Conservation (phyloP, 805 yeast genomes). For the Candida peoriensis region DNA sequence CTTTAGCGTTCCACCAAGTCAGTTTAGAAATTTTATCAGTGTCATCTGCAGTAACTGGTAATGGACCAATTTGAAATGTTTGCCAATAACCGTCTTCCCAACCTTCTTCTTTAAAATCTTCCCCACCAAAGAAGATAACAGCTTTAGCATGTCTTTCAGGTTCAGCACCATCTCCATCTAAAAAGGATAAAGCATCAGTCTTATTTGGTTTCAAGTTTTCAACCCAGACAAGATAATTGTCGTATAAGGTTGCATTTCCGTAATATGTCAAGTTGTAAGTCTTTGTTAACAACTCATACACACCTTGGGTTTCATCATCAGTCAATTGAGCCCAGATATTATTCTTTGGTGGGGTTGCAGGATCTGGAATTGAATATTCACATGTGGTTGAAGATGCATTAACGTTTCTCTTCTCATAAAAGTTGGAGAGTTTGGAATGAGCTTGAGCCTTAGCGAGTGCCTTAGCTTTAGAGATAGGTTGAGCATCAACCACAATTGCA, state of each 20-base stretch:
- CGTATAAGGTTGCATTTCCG: slow-evolving; percentile 18
- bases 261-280: slow-evolving; percentile 16
- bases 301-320: slow-evolving; percentile 17
- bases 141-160: slow-evolving; percentile 22
- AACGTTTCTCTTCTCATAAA: too few relatives aligned
- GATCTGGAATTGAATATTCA: slow-evolving; percentile 12
- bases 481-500: too few relatives aligned
- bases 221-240: slow-evolving; percentile 22
- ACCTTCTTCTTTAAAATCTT: slow-evolving; percentile 16
- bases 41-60: slow-evolving; percentile 11
- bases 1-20: slow-evolving; percentile 18
- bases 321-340: slow-evolving; percentile 21
- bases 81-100: slow-evolving; percentile 24
- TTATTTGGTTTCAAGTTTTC: slow-evolving; percentile 24
- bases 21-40: slow-evolving; percentile 11
- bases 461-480: too few relatives aligned
- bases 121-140: slow-evolving; percentile 21
- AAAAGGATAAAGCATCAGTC: slow-evolving; percentile 21
- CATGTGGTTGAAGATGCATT: too few relatives aligned
- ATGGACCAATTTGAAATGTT: slow-evolving; percentile 21
- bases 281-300: slow-evolving; percentile 11
- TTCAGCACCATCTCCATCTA: slow-evolving; percentile 17
- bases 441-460: too few relatives aligned
- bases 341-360: slow-evolving; percentile 11
- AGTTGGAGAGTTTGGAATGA: too few relatives aligned